phyloP scores from a whole-genome alignment of 2,329 filamentous ascomycete genomes.

The Mycosphaerelloides madeirae region DNA sequence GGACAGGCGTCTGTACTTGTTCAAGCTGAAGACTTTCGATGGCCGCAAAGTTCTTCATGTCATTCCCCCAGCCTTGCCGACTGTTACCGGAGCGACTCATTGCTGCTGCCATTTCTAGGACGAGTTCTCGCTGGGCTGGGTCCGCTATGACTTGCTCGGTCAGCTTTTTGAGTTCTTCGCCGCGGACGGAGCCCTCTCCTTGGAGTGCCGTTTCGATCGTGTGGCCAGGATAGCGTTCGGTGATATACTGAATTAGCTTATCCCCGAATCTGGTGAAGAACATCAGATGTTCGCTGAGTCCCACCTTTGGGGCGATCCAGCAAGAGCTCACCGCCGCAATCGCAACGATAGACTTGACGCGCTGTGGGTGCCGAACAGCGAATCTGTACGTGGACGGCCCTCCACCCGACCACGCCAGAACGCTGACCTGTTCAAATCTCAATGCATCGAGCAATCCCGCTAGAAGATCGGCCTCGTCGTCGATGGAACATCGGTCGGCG shows the following conservation, averaged over 20 bases:
- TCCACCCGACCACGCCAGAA: no score
- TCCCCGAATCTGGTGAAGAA: not conserved
- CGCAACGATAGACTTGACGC: not conserved
- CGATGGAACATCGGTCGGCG: no score
- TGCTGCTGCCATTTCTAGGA: not conserved
- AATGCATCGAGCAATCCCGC: no score
- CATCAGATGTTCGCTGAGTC: not conserved
- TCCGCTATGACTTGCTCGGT: not conserved
- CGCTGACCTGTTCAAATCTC: no score
- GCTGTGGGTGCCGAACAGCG: not conserved
- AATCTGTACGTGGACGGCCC: no score
- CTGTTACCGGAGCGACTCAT: no score
- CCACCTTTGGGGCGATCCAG: slow-evolving; percentile 1
- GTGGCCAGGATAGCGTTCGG: not conserved
- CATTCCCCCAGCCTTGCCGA: no score
- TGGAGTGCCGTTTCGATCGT: not conserved
- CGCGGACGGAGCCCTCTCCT: not conserved
- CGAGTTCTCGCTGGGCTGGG: not conserved
- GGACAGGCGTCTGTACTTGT: no score
- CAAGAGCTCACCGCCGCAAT: not conserved
- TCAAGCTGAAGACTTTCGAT: no score
- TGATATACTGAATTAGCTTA: not conserved
- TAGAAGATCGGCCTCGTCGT: no score
- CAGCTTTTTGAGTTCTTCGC: not conserved
- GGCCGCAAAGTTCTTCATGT: no score